Evolutionary conservation across 73 alveolate genomes (phyloP).

Genomic region (Paramecium octaurelia): DNA sequence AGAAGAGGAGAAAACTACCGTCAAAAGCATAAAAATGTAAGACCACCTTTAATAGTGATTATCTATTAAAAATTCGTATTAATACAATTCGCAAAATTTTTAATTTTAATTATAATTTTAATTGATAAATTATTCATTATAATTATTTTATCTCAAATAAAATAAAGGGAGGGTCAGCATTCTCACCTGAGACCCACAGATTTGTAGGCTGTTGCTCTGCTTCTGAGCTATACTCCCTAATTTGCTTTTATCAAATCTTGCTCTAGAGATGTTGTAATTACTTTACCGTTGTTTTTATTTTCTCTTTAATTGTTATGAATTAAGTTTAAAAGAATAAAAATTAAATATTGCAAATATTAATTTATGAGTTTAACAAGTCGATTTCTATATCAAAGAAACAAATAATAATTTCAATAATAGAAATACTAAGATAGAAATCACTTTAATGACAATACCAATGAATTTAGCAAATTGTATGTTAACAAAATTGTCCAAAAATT

Average conservation of each 20-base stretch:
- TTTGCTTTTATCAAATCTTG: background rate
- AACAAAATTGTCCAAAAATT: background rate
- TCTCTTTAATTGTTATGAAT: background rate
- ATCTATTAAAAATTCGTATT: background rate
- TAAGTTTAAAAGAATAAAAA: background rate
- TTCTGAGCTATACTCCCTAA: conserved; percentile 58
- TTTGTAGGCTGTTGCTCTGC: conserved; percentile 59
- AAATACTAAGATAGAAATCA: background rate
- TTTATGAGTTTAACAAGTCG: background rate
- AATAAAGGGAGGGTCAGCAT: conserved; percentile 50
- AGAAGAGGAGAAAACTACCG: background rate
- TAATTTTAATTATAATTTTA: background rate
- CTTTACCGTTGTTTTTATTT: background rate
- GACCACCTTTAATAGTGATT: background rate
- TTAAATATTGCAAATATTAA: background rate
- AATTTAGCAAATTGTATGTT: background rate
- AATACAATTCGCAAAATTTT: background rate
- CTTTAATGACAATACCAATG: background rate
- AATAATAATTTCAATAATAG: background rate
- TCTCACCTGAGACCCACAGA: conserved; percentile 59
- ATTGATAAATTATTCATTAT: background rate
- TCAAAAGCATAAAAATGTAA: background rate
- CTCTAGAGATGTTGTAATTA: background rate
- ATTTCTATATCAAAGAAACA: background rate
- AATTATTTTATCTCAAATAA: background rate